Evolutionary conservation across 768 basidiomycete genomes (phyloP).

Genomic region (Kondoa malvinella): DNA sequence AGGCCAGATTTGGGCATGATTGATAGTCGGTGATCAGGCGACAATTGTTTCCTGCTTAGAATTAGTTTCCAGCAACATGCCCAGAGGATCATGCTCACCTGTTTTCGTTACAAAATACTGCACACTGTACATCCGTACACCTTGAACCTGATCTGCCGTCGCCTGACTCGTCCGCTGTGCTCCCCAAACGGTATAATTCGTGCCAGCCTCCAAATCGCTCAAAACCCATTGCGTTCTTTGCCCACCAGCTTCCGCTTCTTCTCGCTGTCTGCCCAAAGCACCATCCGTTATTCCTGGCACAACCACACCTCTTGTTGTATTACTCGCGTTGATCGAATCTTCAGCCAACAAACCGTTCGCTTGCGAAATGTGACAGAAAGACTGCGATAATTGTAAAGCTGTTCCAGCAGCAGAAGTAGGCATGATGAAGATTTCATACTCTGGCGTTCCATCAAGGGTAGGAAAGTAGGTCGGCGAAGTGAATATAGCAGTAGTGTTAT

Average conservation of each 20-base stretch:
- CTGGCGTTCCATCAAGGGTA: not conserved
- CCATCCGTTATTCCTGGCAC: conserved; percentile 7
- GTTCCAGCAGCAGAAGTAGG: not conserved
- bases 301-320: conserved; percentile 13
- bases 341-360: not conserved
- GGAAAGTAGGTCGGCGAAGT: conserved; percentile 19
- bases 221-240: conserved; percentile 56
- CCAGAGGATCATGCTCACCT: conserved; percentile 33
- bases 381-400: not conserved
- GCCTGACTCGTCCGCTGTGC: conserved; percentile 32
- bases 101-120: conserved; percentile 62
- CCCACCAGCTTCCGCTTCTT: conserved; percentile 33
- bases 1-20: conserved; percentile 14
- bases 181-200: conserved; percentile 65
- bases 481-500: conserved; percentile 19
- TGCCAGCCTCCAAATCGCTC: conserved; percentile 43
- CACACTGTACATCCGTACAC: conserved; percentile 47
- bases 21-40: conserved; percentile 8
- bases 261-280: not conserved
- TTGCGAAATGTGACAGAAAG: not conserved
- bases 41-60: conserved; percentile 41
- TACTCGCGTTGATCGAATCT: not conserved
- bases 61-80: not conserved
- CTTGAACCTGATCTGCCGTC: conserved; percentile 27
- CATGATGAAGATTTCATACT: conserved; percentile 12